Base-by-base conservation (phyloP, 1,284 basidiomycete genomes). In the Coriolopsis trogii region DNA sequence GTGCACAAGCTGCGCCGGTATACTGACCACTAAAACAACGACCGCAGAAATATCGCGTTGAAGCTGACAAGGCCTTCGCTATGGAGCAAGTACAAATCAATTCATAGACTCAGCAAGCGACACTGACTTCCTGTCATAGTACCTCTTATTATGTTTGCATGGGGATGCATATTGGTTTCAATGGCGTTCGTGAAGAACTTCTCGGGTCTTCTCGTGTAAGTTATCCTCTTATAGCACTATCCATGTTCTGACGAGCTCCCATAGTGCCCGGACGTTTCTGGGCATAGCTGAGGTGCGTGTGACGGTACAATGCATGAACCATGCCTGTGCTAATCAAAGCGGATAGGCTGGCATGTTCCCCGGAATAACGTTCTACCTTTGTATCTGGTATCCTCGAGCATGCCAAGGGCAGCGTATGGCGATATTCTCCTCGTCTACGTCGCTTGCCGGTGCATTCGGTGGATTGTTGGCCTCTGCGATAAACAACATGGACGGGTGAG, bases 271-370 rank as follows among this genome's bases (percentile, higher is more conserved):
- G n/a, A n/a, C n/a, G n/a, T n/a, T n/a, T n/a, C n/a, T n/a, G n/a
- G n/a, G n/a, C n/a, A n/a, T n/a, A n/a, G n/a, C n/a, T n/a, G n/a
- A n/a, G n/a, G n/a, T n/a, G n/a, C n/a, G n/a, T n/a, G n/a, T n/a
- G n/a, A n/a, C n/a, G n/a, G n/a, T n/a, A n/a, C n/a, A n/a, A n/a
- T n/a, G n/a, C n/a, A n/a, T n/a, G n/a, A n/a, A n/a, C n/a, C n/a
- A n/a, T n/a, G n/a, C n/a, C n/a, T n/a, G n/a, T n/a, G n/a, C n/a
- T n/a, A n/a, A n/a, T n/a, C n/a, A n/a, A n/a, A n/a, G n/a, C n/a
- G n/a, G n/a, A n/a, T n/a, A n/a, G n/a, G n/a, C n/a, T 20, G 65
- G 60, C 80, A 84, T 67, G 82, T 86, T 61, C 78, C 82, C 31
- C 74, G 84, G 33, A 65, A 77, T 53, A 71, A 73, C 60, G 67